Conservation (phyloP, 2,329 filamentous ascomycete species). For the Ramularia endophylla region DNA sequence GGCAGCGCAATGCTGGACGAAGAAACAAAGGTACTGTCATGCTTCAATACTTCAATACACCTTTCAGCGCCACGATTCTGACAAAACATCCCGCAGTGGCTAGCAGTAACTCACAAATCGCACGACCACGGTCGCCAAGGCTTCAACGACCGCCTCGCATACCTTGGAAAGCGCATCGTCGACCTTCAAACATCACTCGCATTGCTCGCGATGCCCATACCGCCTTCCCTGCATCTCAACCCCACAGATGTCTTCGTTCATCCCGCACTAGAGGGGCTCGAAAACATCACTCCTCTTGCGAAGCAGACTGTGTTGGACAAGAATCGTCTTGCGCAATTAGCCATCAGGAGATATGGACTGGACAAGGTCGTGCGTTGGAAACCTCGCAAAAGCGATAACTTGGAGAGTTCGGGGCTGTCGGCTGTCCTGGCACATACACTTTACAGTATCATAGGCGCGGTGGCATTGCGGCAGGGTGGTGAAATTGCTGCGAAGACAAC, state of each 20-base stretch:
- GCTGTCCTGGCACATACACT: conserved; percentile 70
- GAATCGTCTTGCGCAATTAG: conserved; percentile 61
- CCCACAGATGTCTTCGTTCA: conserved; percentile 51
- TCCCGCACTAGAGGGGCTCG: conserved; percentile 63
- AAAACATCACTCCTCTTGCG: conserved; percentile 59
- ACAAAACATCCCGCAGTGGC: conserved; percentile 52
- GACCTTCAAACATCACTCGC: conserved; percentile 60
- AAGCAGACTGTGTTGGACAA: conserved; percentile 59
- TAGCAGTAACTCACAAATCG: conserved; percentile 96
- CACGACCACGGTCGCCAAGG: conserved; percentile 93
- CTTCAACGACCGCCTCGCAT: conserved; percentile 90
- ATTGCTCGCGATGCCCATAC: conserved; percentile 45
- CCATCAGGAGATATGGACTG: conserved; percentile 59
- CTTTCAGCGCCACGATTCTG: neutral
- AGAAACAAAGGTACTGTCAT: conserved; percentile 60
- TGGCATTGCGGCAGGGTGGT: conserved; percentile 82
- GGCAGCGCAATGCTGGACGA: conserved; percentile 74
- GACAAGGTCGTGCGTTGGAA: conserved; percentile 79
- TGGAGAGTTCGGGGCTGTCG: conserved; percentile 66
- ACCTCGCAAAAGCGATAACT: conserved; percentile 66
- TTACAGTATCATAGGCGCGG: conserved; percentile 79
- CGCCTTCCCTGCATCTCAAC: conserved; percentile 9
- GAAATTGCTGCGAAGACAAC: conserved; percentile 69
- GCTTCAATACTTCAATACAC: no score
- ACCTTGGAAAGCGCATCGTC: conserved; percentile 63